Evolutionary conservation across 371 early-diverging fungal species (phyloP), one percentile per base, ranked within the genome.

Genomic region (Mucor racemosus): DNA sequence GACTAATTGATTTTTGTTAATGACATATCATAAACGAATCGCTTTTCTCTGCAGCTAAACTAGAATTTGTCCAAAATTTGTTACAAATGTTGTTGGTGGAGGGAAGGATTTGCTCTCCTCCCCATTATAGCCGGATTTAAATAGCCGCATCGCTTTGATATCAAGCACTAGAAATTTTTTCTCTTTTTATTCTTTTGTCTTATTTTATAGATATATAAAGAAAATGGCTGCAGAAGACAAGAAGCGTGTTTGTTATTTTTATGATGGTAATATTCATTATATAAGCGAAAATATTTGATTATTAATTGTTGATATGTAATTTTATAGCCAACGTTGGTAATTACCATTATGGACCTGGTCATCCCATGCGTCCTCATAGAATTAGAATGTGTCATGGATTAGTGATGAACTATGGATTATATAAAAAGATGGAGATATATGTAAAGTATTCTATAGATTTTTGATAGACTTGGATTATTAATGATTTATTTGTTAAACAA

Each of bases 321-420:
- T 1, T 34, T 48, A 13, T 79, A 88, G 76, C 79, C 67, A 81
- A 85, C 66, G 85, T 85, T 26, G 85, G 85, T 31, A 90, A 90
- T 61, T 90, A 86, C 57, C 90, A 90, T 76, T 90, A 90, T 71
- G 90, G 89, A 13, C 81, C 84, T 54, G 88, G 88, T 11, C 97
- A 96, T 73, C 97, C 97, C n/a, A 99, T 99, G 99, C 97, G 98
- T 71, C 99, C 99, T 35, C 93, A 95, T 68, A 86, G 99, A 60
- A 91, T 98, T 62, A 88, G 92, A 72, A 90, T 99, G 85, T 93
- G 97, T 39, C 96, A 99, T 78, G 92, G 93, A 62, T 81, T 99
- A 40, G 91, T 99, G 7, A 79, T 94, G 67, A 91, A 91, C 17
- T 97, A 96, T 81, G 92, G 91, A 14, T 83, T 99, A 17, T 91